Evolutionary conservation across 257 asterid genomes (phyloP).

Genomic region (Salvia hispanica): DNA sequence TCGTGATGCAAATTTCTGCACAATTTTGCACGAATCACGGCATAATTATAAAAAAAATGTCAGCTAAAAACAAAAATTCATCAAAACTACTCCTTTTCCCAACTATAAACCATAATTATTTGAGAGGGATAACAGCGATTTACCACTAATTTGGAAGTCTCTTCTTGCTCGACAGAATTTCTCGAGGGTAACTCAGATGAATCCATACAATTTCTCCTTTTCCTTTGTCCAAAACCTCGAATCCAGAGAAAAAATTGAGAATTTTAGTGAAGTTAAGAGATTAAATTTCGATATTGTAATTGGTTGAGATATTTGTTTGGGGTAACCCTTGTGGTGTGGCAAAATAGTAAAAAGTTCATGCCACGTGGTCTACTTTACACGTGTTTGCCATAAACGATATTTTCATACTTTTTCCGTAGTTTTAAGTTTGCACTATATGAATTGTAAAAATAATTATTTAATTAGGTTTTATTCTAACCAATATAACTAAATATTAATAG

Average conservation of each 20-base stretch:
- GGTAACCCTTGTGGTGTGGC: neutral
- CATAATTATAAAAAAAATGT: neutral
- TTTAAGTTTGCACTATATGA: neutral
- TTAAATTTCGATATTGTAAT: neutral
- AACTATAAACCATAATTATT: neutral
- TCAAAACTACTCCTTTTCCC: neutral
- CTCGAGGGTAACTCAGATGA: constrained; percentile 29
- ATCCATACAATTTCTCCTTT: constrained; percentile 25
- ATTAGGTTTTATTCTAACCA: neutral
- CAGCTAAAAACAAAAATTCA: neutral
- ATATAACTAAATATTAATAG: neutral
- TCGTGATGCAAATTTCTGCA: neutral
- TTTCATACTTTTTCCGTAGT: neutral
- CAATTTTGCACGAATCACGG: neutral
- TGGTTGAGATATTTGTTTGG: neutral
- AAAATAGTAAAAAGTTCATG: constrained; percentile 33
- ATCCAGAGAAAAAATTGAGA: neutral
- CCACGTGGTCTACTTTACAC: constrained; percentile 46
- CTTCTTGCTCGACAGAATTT: constrained; percentile 35
- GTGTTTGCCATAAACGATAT: constrained; percentile 28
- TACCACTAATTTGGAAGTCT: constrained; percentile 43
- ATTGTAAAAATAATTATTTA: neutral
- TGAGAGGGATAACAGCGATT: neutral
- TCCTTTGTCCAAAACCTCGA: neutral
- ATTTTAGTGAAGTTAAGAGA: neutral